phyloP scores from a whole-genome alignment of 495 filamentous ascomycete genomes.

The Podospora bellae-mahoneyi region DNA sequence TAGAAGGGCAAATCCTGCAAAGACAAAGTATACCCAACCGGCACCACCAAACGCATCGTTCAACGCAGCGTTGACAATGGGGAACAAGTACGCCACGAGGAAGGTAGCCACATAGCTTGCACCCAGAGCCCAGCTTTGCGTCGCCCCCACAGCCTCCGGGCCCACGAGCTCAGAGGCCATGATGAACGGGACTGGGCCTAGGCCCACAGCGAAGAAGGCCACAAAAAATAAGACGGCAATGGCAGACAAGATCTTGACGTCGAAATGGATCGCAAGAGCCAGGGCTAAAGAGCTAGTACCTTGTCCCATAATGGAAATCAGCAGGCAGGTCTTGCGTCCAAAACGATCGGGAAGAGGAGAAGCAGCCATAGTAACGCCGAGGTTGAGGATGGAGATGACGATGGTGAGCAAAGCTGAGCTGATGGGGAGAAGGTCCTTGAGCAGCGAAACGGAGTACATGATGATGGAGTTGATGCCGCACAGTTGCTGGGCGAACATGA shows the following conservation, averaged over 20 bases:
- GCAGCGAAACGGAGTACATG: slow-evolving; percentile 93
- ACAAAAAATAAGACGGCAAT: slow-evolving; percentile 82
- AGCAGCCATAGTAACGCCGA: slow-evolving; percentile 72
- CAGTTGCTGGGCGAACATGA: slow-evolving; percentile 92
- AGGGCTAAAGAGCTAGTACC: slow-evolving; percentile 69
- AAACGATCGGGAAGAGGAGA: slow-evolving; percentile 83
- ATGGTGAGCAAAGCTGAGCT: slow-evolving; percentile 79
- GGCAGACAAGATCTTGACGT: slow-evolving; percentile 69
- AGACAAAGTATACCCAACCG: slow-evolving; percentile 85
- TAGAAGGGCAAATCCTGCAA: slow-evolving; percentile 66
- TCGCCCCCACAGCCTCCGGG: slow-evolving; percentile 81
- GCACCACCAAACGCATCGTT: slow-evolving; percentile 57
- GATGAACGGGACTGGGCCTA: slow-evolving; percentile 93
- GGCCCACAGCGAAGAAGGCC: slow-evolving; percentile 80
- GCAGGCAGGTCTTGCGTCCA: slow-evolving; percentile 77
- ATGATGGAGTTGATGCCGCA: slow-evolving; percentile 94
- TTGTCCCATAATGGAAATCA: slow-evolving; percentile 79
- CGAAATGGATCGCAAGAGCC: slow-evolving; percentile 68
- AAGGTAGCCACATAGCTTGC: slow-evolving; percentile 92
- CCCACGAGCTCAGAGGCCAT: slow-evolving; percentile 84
- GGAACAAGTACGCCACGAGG: slow-evolving; percentile 89
- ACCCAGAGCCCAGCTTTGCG: slow-evolving; percentile 77
- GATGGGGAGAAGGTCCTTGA: slow-evolving; percentile 70
- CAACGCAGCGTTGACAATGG: slow-evolving; percentile 70
- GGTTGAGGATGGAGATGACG: slow-evolving; percentile 78